Evolutionary conservation across 2,329 filamentous ascomycete genomes (phyloP), one percentile per base, ranked within the genome.

Genomic region (Pseudogymnoascus sp.): DNA sequence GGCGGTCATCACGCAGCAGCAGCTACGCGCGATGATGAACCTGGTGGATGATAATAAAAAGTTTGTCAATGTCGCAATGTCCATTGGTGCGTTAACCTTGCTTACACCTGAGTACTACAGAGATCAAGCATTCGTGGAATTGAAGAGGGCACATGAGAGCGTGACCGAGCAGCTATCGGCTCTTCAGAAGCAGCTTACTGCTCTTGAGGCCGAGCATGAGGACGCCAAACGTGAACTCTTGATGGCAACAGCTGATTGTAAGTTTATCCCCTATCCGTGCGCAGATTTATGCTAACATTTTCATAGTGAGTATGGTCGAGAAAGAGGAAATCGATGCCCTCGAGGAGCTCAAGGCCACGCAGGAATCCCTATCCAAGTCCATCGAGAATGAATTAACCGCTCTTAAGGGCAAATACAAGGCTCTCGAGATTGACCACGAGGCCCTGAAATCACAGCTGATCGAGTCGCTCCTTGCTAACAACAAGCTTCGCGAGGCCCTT

Each of bases 361-460:
- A 87, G 71, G 78, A 80, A 65, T 76, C 85, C 65, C 80, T 87
- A 63, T 81, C 82, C 14, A 75, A 79, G 16, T 86, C 84, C 14
- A 78, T 87, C 62, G 79, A 81, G 65, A 77, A 77, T 52, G 85
- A 88, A 69, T 78, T 87, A 36, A 79, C 84, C 60, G 75, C 78
- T 28, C 76, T 83, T 66, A 79, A 84, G 65, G 78, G 76, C 64
- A 80, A 83, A 67, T 75, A 80, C 65, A 78, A 78, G 62, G 72
- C 76, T 62, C 72, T 81, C 59, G 76, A 75, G 64, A 75, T 78
- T 62, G 83, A 86, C 70, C 76, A 78, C 59, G 82, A 86, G 61
- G 77, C 80, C 64, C 79, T 84, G 69, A 83, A 84, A 73, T 78
- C 79, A 55, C 84, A 87, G 69, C 78, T 87, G 23, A 78, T 87